phyloP scores from a whole-genome alignment of 2,329 filamentous ascomycete genomes.

The Ascochyta fabae region DNA sequence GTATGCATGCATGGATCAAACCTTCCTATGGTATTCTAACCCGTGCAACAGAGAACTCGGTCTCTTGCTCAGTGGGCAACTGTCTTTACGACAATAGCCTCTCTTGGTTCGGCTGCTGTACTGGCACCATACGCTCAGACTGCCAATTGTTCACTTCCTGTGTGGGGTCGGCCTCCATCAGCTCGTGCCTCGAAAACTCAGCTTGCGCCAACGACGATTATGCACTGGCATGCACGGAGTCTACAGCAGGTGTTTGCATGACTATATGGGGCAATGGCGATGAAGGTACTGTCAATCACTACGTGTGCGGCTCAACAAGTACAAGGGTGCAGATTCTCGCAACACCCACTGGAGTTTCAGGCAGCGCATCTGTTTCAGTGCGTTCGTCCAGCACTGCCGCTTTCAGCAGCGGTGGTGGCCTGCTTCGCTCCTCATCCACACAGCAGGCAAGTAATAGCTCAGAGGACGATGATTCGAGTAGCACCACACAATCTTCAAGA shows the following conservation, averaged over 20 bases:
- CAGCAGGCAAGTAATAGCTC: neutral
- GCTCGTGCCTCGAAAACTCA: slow-evolving; percentile 13
- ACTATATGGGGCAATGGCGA: slow-evolving; percentile 12
- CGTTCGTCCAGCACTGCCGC: neutral
- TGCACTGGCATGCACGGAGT: slow-evolving; percentile 16
- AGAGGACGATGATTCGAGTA: neutral
- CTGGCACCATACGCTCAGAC: slow-evolving; percentile 7
- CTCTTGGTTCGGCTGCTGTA: slow-evolving; percentile 31
- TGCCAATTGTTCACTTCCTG: slow-evolving; percentile 21
- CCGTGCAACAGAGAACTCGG: slow-evolving; percentile 9
- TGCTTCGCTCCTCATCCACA: neutral
- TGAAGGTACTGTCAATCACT: slow-evolving; percentile 18
- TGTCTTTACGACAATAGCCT: slow-evolving; percentile 20
- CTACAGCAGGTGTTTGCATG: slow-evolving; percentile 17
- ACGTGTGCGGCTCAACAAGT: slow-evolving; percentile 18
- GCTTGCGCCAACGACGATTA: slow-evolving; percentile 19
- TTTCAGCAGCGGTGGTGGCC: neutral
- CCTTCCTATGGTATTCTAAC: neutral
- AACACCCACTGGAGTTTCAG: slow-evolving; percentile 1
- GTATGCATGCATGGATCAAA: slow-evolving; percentile 7
- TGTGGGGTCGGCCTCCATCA: slow-evolving; percentile 18
- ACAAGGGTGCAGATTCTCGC: slow-evolving; percentile 13
- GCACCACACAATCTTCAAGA: neutral
- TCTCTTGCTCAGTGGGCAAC: slow-evolving; percentile 19
- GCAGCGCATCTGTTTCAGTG: neutral